Percentiles rank a stretch among this genome's conserved stretches.
Conservation (phyloP, 2,329 filamentous ascomycete species). For the Microcyclospora pomicola region DNA sequence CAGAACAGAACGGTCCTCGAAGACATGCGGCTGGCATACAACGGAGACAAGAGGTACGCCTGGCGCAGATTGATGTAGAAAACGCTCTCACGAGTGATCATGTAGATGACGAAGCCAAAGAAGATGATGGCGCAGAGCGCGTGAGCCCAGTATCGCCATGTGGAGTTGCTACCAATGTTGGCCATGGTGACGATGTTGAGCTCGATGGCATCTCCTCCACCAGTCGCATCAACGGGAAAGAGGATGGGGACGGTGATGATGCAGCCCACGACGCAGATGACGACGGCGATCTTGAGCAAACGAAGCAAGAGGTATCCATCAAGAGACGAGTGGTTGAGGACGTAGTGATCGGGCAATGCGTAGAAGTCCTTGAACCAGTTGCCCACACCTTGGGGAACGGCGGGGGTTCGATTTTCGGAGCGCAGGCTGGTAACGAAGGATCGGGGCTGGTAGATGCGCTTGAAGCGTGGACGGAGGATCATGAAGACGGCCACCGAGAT, state of each 20-base stretch:
- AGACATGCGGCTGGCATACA: conserved; percentile 73
- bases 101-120: conserved; percentile 75
- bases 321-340: conserved; percentile 80
- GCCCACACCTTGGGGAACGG: conserved; percentile 19
- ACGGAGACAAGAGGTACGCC: conserved; percentile 74
- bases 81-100: conserved; percentile 74
- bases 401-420: conserved; percentile 28
- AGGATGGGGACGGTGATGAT: conserved; percentile 77
- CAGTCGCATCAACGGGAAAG: conserved; percentile 79
- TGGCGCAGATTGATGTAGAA: conserved; percentile 89
- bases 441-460: conserved; percentile 31
- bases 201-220: conserved; percentile 48
- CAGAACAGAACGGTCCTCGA: conserved; percentile 83
- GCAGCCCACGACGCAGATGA: conserved; percentile 72
- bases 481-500: conserved; percentile 26
- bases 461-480: conserved; percentile 29
- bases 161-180: conserved; percentile 47
- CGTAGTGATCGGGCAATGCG: conserved; percentile 54
- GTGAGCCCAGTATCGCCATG: conserved; percentile 66
- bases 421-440: conserved; percentile 32
- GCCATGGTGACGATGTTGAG: conserved; percentile 68
- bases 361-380: conserved; percentile 36
- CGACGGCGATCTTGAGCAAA: conserved; percentile 64
- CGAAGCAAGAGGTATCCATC: conserved; percentile 86
- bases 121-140: conserved; percentile 69